Conservation (phyloP, 805 yeast species). For the Ascoidea rubescens region DNA sequence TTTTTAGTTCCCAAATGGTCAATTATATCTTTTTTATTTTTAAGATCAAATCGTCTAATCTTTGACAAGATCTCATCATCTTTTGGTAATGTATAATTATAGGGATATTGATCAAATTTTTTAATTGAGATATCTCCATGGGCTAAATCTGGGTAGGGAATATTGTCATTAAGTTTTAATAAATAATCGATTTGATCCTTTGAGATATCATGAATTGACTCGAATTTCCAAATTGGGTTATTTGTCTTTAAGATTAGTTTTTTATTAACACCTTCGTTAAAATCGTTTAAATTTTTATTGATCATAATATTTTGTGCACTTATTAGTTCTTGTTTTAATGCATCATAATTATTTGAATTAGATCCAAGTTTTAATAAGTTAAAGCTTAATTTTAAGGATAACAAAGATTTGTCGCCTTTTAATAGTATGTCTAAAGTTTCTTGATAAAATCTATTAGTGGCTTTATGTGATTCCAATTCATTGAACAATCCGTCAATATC, state of each 20-base stretch:
- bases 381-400: conserved; percentile 60
- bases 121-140: conserved; percentile 3
- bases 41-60: background rate
- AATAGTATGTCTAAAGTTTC: conserved; percentile 41
- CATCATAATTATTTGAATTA: conserved; percentile 41
- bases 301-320: conserved; percentile 66
- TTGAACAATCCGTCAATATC: conserved; percentile 39
- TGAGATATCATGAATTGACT: conserved; percentile 19
- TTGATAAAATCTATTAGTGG: conserved; percentile 40
- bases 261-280: conserved; percentile 56
- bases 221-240: conserved; percentile 36
- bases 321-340: conserved; percentile 57
- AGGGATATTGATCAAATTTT: too few species aligned
- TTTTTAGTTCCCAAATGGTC: conserved; percentile 4
- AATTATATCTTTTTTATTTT: background rate
- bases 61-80: background rate
- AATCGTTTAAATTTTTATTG: conserved; percentile 37
- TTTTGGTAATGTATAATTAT: conserved; percentile 5
- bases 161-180: conserved; percentile 3
- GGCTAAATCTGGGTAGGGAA: conserved; percentile 4
- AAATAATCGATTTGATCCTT: conserved; percentile 5
- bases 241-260: conserved; percentile 48
- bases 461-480: conserved; percentile 22
- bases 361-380: conserved; percentile 51
- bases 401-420: conserved; percentile 43